Evolutionary conservation across 148 eudicot genomes (phyloP).

Genomic region (Suaeda aralocaspica): DNA sequence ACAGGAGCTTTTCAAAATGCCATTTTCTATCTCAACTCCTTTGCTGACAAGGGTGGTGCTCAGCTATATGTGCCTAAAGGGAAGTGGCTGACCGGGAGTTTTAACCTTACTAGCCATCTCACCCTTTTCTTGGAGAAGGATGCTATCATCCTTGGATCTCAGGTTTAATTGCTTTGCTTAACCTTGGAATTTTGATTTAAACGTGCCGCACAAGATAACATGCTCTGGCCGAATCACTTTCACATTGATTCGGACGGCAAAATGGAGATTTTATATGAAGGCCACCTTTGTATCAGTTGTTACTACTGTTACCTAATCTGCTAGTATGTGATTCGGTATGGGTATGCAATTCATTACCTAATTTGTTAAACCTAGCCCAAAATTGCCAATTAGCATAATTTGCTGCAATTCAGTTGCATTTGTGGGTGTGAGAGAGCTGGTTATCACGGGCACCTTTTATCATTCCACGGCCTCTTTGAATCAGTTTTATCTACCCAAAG

Average conservation of each 20-base stretch:
- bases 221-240: neutral
- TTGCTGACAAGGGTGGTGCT: constrained; percentile 64
- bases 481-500: neutral
- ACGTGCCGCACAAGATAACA: neutral
- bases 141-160: constrained; percentile 52
- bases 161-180: constrained; percentile 34
- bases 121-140: constrained; percentile 61
- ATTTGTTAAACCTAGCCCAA: too few relatives aligned
- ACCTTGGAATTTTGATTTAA: neutral
- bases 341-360: too few relatives aligned
- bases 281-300: neutral
- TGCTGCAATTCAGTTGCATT: too few relatives aligned
- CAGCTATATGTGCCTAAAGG: constrained; percentile 57
- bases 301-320: too few relatives aligned
- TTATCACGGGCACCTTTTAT: too few relatives aligned
- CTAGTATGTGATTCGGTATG: too few relatives aligned
- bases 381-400: too few relatives aligned
- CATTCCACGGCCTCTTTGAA: neutral
- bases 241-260: neutral
- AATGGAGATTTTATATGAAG: neutral
- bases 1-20: constrained; percentile 61
- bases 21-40: constrained; percentile 54
- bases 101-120: constrained; percentile 62
- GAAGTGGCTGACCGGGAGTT: constrained; percentile 54
- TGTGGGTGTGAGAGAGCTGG: too few relatives aligned